Conservation (phyloP, 495 filamentous ascomycete genomes). For the Chaetomium cochliodes region DNA sequence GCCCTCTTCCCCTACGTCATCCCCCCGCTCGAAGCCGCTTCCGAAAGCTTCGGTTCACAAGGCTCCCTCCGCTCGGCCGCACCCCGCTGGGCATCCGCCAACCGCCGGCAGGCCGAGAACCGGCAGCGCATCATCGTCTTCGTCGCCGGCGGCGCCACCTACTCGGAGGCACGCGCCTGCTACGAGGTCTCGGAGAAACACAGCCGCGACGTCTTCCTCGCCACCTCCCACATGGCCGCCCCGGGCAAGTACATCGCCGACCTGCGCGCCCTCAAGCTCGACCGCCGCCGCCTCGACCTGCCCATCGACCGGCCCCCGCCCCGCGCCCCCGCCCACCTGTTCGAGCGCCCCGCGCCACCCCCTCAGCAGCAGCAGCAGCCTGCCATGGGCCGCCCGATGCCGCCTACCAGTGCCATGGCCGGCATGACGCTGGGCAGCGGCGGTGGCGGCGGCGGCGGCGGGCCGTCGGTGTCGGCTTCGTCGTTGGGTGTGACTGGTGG, state of each 20-base stretch:
- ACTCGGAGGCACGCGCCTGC: slow-evolving; percentile 81
- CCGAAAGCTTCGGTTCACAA: slow-evolving; percentile 54
- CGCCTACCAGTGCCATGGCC: slow-evolving; percentile 32
- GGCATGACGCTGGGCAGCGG: slow-evolving; percentile 37
- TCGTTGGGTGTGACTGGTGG: slow-evolving; percentile 22
- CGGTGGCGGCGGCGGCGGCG: too few relatives aligned
- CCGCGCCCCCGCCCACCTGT: slow-evolving; percentile 79
- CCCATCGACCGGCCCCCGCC: slow-evolving; percentile 78
- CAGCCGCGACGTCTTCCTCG: slow-evolving; percentile 80
- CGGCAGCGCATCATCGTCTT: slow-evolving; percentile 91
- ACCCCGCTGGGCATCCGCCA: slow-evolving; percentile 89
- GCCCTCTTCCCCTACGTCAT: slow-evolving; percentile 76
- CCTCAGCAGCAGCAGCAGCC: slow-evolving; percentile 17
- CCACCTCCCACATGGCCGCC: slow-evolving; percentile 87
- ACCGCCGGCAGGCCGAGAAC: slow-evolving; percentile 71
- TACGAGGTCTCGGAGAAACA: slow-evolving; percentile 76
- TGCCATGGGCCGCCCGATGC: slow-evolving; percentile 33
- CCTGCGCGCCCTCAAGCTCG: slow-evolving; percentile 71
- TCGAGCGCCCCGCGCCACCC: slow-evolving; percentile 64
- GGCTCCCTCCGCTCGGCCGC: slow-evolving; percentile 83
- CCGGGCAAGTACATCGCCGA: slow-evolving; percentile 79
- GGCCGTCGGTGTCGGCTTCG: neutral
- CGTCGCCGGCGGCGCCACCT: slow-evolving; percentile 94
- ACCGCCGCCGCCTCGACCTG: slow-evolving; percentile 71
- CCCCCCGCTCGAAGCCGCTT: slow-evolving; percentile 59